These are phyloP conservation scores for Melastoma malabathricum DNA, from an alignment of 345 rosid species.

Conservation along the genomic window DNA sequence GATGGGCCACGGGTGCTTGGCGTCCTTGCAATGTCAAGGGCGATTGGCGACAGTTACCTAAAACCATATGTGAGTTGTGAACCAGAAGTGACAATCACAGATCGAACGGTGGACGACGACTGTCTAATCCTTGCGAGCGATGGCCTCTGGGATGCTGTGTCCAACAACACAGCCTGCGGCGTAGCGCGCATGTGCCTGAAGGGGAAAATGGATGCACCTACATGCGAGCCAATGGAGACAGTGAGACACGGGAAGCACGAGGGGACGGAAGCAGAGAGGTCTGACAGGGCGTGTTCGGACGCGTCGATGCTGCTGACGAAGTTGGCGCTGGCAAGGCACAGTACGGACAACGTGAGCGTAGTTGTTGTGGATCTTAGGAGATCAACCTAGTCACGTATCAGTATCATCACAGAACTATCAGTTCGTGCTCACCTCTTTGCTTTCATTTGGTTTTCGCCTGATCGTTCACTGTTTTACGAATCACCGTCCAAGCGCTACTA, in stretches of 20 bases:
- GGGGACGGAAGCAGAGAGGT: slow-evolving; percentile 9
- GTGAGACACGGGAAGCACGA: not conserved
- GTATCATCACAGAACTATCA: too few relatives aligned
- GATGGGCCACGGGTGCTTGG: slow-evolving; percentile 78
- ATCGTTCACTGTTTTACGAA: too few relatives aligned
- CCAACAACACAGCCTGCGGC: slow-evolving; percentile 66
- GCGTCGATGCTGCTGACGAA: slow-evolving; percentile 60
- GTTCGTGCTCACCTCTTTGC: not conserved
- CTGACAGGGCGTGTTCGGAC: slow-evolving; percentile 51
- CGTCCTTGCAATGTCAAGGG: slow-evolving; percentile 82
- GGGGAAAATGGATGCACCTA: slow-evolving; percentile 10
- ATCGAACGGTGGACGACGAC: slow-evolving; percentile 60
- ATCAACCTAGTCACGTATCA: not conserved
- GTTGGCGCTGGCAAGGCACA: slow-evolving; percentile 66
- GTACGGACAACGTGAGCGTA: slow-evolving; percentile 76
- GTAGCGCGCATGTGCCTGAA: slow-evolving; percentile 53
- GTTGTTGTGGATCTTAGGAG: slow-evolving; percentile 63
- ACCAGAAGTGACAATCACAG: slow-evolving; percentile 62
- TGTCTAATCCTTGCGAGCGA: slow-evolving; percentile 73
- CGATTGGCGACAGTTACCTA: slow-evolving; percentile 85
- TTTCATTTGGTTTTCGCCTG: not conserved
- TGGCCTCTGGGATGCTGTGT: slow-evolving; percentile 88
- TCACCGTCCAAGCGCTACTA: too few relatives aligned
- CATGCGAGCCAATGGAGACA: slow-evolving; percentile 2
- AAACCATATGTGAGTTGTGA: slow-evolving; percentile 79